phyloP scores from a whole-genome alignment of 352 stramenopile species.

The Phytophthora fragariaefolia region DNA sequence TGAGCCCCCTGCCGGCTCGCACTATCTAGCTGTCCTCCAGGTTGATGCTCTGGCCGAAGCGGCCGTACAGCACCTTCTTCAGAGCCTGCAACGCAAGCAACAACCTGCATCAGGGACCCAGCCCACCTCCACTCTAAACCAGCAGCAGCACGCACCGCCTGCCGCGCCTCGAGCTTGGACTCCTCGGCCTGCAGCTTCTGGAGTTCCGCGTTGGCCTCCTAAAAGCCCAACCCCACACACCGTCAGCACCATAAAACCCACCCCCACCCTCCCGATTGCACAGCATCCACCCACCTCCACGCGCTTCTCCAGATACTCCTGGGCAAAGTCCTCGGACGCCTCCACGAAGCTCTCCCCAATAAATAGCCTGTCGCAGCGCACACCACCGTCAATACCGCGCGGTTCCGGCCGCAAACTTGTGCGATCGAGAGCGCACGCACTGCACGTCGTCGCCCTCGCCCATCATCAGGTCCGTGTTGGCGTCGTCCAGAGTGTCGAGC shows the following conservation, averaged over 20 bases:
- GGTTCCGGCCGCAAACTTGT: background rate
- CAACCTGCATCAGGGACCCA: too few relatives aligned
- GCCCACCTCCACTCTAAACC: background rate
- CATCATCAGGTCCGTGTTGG: constrained; percentile 98
- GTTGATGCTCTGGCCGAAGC: constrained; percentile 98
- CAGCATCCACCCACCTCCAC: constrained; percentile 61
- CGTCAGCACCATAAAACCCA: background rate
- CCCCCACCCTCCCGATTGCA: background rate
- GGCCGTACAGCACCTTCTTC: constrained; percentile 96
- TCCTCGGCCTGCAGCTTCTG: constrained; percentile 89
- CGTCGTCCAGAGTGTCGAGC: constrained; percentile 96
- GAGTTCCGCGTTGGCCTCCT: constrained; percentile 80
- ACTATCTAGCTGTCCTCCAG: constrained; percentile 91
- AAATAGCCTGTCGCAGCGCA: constrained; percentile 69
- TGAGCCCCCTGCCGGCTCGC: too few relatives aligned
- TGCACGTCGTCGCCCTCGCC: constrained; percentile 85
- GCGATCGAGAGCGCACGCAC: constrained; percentile 33
- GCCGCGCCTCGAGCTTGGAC: constrained; percentile 87
- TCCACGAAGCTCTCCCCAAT: constrained; percentile 97
- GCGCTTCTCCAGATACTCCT: constrained; percentile 93
- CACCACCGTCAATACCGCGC: background rate
- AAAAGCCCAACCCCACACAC: background rate
- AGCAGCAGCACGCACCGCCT: constrained; percentile 62
- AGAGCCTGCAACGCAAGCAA: constrained; percentile 49
- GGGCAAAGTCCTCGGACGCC: constrained; percentile 93